These are phyloP conservation scores for Neofusicoccum sp. DNA, from an alignment of 2,329 filamentous ascomycete genomes.

Conservation along the genomic window DNA sequence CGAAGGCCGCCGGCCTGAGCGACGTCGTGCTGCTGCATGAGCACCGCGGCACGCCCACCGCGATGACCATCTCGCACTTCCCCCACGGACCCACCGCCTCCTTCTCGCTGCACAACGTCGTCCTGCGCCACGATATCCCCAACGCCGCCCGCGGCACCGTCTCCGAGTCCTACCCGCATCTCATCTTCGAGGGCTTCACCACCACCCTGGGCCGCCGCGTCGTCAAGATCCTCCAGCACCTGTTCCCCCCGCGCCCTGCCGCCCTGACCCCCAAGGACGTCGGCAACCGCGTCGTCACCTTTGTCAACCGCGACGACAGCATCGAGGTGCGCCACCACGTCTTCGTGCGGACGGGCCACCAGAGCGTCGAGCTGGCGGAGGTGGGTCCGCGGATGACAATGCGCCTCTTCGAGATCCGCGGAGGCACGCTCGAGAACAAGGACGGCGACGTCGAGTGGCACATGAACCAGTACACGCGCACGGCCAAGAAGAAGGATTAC, in stretches of 20 bases:
- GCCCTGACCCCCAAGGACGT: constrained; percentile 63
- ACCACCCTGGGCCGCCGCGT: constrained; percentile 77
- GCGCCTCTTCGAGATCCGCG: constrained; percentile 88
- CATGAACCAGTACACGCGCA: constrained; percentile 91
- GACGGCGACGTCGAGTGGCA: constrained; percentile 97
- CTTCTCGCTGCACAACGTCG: constrained; percentile 89
- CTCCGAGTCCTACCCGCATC: constrained; percentile 86
- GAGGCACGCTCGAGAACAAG: constrained; percentile 88
- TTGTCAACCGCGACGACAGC: constrained; percentile 82
- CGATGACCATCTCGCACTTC: constrained; percentile 81
- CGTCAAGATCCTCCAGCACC: constrained; percentile 86
- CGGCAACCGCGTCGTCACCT: constrained; percentile 85
- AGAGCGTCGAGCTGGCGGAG: constrained; percentile 84
- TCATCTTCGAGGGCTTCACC: constrained; percentile 93
- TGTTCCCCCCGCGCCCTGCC: constrained; percentile 86
- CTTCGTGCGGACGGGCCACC: constrained; percentile 88
- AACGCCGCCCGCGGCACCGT: constrained; percentile 84
- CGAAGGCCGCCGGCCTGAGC: constrained; percentile 74
- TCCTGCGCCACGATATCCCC: constrained; percentile 88
- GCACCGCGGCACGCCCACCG: constrained; percentile 87
- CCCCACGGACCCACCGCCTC: constrained; percentile 85
- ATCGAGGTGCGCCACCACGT: constrained; percentile 94
- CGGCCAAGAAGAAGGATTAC: constrained; percentile 92
- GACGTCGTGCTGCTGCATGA: constrained; percentile 84
- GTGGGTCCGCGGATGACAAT: constrained; percentile 97